A percentile compares a stretch with the other conserved stretches of the same genome.
Evolutionary conservation across 768 basidiomycete species (phyloP).

Genomic region (Lactarius sp.): DNA sequence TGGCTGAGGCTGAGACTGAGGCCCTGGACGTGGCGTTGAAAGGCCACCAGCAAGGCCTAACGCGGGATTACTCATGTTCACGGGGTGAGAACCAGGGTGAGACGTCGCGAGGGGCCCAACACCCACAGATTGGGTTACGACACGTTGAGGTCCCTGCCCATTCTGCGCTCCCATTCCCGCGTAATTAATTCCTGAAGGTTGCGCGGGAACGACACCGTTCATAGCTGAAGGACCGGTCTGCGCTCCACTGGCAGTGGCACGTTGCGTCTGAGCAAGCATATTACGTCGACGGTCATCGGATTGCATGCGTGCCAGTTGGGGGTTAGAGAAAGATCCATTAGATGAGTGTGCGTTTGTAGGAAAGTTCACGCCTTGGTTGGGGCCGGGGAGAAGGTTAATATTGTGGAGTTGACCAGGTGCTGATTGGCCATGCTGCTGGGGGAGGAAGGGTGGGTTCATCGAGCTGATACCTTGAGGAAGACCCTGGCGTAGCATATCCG

Average conservation of each 20-base stretch:
- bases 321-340: constrained; percentile 17
- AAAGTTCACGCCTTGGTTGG: constrained; percentile 32
- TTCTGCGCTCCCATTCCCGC: constrained; percentile 12
- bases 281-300: constrained; percentile 7
- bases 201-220: constrained; percentile 24
- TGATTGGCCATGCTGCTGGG: constrained; percentile 39
- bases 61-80: constrained; percentile 31
- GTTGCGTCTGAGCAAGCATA: constrained; percentile 8
- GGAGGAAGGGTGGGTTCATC: constrained; percentile 34
- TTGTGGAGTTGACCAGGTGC: constrained; percentile 36
- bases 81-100: constrained; percentile 12
- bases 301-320: constrained; percentile 1
- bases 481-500: constrained; percentile 46
- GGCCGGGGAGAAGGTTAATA: constrained; percentile 36
- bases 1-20: constrained; percentile 32
- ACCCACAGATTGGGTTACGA: constrained; percentile 46
- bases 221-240: constrained; percentile 13
- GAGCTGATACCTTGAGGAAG: constrained; percentile 37
- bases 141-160: constrained; percentile 39
- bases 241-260: constrained; percentile 13
- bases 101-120: constrained; percentile 6
- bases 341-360: constrained; percentile 29
- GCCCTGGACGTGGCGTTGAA: constrained; percentile 34
- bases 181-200: constrained; percentile 21
- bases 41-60: constrained; percentile 38